phyloP scores from a whole-genome alignment of 1,139 yeast species.

The Taiozyma sp. region DNA sequence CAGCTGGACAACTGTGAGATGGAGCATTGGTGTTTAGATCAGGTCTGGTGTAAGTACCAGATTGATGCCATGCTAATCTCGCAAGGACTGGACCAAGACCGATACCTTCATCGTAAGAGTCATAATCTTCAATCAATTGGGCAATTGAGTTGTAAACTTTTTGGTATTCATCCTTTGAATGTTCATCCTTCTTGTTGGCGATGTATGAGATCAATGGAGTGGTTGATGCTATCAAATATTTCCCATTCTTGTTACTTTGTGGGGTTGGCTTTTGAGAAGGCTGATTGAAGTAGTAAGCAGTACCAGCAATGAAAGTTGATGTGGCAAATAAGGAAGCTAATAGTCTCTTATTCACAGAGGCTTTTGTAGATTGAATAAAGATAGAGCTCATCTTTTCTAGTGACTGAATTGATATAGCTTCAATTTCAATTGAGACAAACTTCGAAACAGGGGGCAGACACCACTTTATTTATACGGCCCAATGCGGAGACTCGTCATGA shows the following conservation, averaged over 20 bases:
- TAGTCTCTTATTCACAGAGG: background rate
- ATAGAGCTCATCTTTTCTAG: background rate
- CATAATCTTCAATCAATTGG: constrained; percentile 63
- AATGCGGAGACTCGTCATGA: background rate
- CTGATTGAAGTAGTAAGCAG: background rate
- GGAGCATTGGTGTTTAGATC: constrained; percentile 26
- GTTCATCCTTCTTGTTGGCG: constrained; percentile 9
- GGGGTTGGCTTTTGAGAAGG: background rate
- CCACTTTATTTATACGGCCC: background rate
- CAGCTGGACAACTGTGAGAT: constrained; percentile 20
- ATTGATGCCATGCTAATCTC: constrained; percentile 72
- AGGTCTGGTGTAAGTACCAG: constrained; percentile 61
- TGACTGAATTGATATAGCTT: background rate
- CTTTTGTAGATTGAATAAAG: background rate
- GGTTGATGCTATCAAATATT: constrained; percentile 18
- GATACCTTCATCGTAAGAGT: constrained; percentile 67
- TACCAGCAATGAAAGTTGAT: background rate
- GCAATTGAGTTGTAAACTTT: constrained; percentile 78
- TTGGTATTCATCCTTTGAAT: constrained; percentile 54
- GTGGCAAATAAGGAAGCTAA: background rate
- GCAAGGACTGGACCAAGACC: constrained; percentile 66
- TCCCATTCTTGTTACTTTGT: background rate
- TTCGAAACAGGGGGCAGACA: background rate
- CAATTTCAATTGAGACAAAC: too few species aligned
- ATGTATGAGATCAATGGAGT: constrained; percentile 22